phyloP scores from a whole-genome alignment of 208 protist species.

The Strigomonas galati region DNA sequence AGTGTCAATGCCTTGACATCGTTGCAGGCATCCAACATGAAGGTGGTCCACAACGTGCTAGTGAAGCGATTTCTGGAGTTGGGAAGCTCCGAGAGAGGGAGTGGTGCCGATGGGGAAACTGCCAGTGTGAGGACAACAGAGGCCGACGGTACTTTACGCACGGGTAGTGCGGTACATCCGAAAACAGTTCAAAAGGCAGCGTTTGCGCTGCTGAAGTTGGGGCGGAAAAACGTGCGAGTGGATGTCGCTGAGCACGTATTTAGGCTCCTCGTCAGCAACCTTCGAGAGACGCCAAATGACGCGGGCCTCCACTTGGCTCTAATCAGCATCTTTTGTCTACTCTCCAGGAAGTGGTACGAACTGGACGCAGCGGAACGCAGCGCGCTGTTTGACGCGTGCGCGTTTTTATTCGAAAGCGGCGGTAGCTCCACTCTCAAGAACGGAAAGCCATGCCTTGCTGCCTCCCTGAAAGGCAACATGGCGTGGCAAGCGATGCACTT shows the following conservation, averaged over 20 bases:
- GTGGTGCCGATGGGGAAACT: no score
- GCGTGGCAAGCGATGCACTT: slow-evolving; percentile 10
- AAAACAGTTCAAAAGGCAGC: slow-evolving; percentile 54
- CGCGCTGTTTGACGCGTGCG: not conserved
- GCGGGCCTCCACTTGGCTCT: slow-evolving; percentile 37
- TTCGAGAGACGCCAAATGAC: slow-evolving; percentile 15
- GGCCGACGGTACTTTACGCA: no score
- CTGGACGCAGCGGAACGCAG: not conserved
- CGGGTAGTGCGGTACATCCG: slow-evolving; percentile 1
- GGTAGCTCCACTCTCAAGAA: no score
- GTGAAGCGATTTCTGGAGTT: slow-evolving; percentile 46
- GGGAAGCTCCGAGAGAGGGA: no score
- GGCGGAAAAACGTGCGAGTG: not conserved
- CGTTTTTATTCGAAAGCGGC: not conserved
- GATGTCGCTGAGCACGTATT: slow-evolving; percentile 4
- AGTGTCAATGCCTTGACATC: slow-evolving; percentile 37
- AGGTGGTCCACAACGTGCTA: slow-evolving; percentile 46
- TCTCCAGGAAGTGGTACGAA: slow-evolving; percentile 6
- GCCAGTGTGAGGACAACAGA: no score
- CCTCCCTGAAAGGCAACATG: not conserved
- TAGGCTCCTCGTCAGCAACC: not conserved
- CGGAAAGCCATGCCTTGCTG: not conserved
- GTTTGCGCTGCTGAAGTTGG: slow-evolving; percentile 51
- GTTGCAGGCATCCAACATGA: slow-evolving; percentile 35
- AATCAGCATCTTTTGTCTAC: slow-evolving; percentile 47